A percentile compares a stretch with the other conserved stretches of the same genome.
Conservation (phyloP, 2,329 filamentous ascomycete species). For the Sporothrix brunneoviolacea region DNA sequence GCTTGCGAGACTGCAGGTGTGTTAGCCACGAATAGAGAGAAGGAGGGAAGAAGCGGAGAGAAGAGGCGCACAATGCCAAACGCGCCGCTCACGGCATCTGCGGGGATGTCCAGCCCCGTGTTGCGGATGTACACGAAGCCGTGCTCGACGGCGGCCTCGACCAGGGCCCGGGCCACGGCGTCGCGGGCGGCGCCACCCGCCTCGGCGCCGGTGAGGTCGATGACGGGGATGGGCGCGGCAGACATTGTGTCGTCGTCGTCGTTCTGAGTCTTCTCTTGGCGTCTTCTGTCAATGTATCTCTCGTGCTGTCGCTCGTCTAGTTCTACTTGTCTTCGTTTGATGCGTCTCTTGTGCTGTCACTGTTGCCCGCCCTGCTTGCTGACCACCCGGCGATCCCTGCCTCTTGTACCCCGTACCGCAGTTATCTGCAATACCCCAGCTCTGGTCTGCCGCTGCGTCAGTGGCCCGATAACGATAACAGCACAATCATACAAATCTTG, state of each 20-base stretch:
- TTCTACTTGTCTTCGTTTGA: neutral
- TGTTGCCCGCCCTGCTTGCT: neutral
- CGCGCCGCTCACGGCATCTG: constrained; percentile 58
- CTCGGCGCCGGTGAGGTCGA: constrained; percentile 64
- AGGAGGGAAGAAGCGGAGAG: neutral
- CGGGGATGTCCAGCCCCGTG: constrained; percentile 60
- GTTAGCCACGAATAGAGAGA: constrained; percentile 2
- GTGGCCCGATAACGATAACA: too few species aligned
- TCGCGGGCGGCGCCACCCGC: constrained; percentile 25
- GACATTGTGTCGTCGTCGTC: constrained; percentile 21
- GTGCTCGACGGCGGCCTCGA: constrained; percentile 72
- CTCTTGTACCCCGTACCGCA: too few species aligned
- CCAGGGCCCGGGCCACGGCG: constrained; percentile 59
- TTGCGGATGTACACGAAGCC: constrained; percentile 89
- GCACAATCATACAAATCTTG: too few species aligned
- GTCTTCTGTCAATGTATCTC: neutral
- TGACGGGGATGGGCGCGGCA: constrained; percentile 61
- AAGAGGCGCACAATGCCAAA: constrained; percentile 60
- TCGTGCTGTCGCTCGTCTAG: neutral
- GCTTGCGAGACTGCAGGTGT: constrained; percentile 52
- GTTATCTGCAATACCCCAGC: too few species aligned
- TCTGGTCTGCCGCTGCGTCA: too few species aligned
- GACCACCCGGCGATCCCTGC: neutral
- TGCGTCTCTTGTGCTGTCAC: too few species aligned
- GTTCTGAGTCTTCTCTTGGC: too few species aligned